Evolutionary conservation across 192 early-diverging fungal genomes (phyloP), one percentile per base, ranked within the genome.

Genomic region (Rhizoclosmatium globosum): DNA sequence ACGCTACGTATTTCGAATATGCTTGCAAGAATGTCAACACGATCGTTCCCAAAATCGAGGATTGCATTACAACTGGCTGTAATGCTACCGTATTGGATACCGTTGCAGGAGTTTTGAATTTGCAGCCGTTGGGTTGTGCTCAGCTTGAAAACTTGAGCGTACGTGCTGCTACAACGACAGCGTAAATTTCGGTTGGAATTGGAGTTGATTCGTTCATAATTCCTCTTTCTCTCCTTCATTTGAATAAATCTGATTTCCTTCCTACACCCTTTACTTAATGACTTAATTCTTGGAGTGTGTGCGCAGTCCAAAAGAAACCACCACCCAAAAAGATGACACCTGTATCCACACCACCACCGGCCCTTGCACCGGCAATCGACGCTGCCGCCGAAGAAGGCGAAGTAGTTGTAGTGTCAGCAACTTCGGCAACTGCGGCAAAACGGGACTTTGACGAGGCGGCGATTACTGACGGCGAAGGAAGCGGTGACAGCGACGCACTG

Each of bases 91-190:
- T 7, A 0, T 21, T 62, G 15, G 11, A 19, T 6, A 7, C 19
- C 1, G 21, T 62, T 39, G 60, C 60, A 39, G 7, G 21, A 7
- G 21, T 62, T 62, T 21, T 62, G 60, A 62, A 62, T 62, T 7
- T 62, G 19, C 60, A 62, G 21, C 60, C 60, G 60, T 62, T 62
- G 60, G 60, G 15, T 19, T 62, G 60, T 62, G 11, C 21, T 7
- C 60, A 62, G 60, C 38, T 62, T 7, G 11, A 62, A 23, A 9
- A 39, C 60, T 62, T 62, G 53, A 31, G 31, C 31, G 31, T 31
- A 31, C 31, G 31, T 31, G 31, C 31, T 31, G 31, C 31, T 31
- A 31, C 31, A 31, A 31, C 31, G 31, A 31, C 31, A 0, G 31
- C 31, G 31, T 31, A 31, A 31, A 31, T 31, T 31, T 31, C 31